phyloP scores from a whole-genome alignment of 331 rosid species.

The Ulmus americana region DNA sequence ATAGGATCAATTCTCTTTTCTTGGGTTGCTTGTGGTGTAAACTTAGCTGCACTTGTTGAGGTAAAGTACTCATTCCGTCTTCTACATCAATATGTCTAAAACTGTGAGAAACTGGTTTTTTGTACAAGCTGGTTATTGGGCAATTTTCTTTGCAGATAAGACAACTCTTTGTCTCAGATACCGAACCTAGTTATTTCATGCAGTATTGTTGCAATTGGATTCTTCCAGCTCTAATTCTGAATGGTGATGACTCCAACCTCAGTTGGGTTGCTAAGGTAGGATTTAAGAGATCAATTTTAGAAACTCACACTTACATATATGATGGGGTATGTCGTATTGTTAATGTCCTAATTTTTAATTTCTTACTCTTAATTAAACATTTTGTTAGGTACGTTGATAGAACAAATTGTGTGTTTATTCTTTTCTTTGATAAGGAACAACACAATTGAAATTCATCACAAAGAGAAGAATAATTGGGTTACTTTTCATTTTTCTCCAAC shows the following conservation, averaged over 20 bases:
- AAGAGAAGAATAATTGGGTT: too few species aligned
- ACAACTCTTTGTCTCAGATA: constrained; percentile 60
- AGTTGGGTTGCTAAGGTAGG: constrained; percentile 70
- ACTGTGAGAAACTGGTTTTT: not conserved
- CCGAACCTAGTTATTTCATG: constrained; percentile 69
- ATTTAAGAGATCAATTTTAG: constrained; percentile 1
- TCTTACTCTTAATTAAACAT: constrained; percentile 2
- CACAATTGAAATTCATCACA: too few species aligned
- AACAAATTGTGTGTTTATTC: not conserved
- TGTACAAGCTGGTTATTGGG: not conserved
- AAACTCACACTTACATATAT: constrained; percentile 11
- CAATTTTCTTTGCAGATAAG: constrained; percentile 48
- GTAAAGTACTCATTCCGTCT: constrained; percentile 34
- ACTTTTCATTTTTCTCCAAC: too few species aligned
- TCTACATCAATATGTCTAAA: not conserved
- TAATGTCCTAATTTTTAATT: constrained; percentile 10
- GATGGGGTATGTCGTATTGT: not conserved
- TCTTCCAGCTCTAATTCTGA: constrained; percentile 76
- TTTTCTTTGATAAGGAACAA: not conserved
- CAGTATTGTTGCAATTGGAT: constrained; percentile 85
- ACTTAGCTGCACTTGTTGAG: constrained; percentile 81
- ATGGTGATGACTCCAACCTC: constrained; percentile 54
- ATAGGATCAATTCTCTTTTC: constrained; percentile 72
- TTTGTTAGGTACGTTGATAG: constrained; percentile 12
- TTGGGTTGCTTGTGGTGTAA: constrained; percentile 93